phyloP scores from a whole-genome alignment of 2,329 filamentous ascomycete genomes.

The Ceratocystis diversiconidia region DNA sequence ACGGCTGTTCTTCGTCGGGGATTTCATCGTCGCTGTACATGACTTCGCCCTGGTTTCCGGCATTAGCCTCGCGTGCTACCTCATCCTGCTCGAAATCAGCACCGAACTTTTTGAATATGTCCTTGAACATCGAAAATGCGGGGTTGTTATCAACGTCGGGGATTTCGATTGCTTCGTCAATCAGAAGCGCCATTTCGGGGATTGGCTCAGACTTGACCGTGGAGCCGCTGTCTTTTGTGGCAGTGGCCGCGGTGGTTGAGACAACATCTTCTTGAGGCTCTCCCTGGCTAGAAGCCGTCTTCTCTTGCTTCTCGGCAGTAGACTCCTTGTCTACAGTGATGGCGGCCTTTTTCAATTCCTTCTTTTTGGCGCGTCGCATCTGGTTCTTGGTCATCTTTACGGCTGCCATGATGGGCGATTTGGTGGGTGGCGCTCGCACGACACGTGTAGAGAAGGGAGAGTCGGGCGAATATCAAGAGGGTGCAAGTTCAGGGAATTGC shows the following conservation, averaged over 20 bases:
- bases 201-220: constrained; percentile 12
- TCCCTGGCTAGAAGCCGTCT: background rate
- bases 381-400: constrained; percentile 86
- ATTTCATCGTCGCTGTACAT: constrained; percentile 76
- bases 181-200: constrained; percentile 8
- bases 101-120: constrained; percentile 69
- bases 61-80: constrained; percentile 48
- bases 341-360: constrained; percentile 61
- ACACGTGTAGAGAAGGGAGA: background rate
- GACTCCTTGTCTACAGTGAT: background rate
- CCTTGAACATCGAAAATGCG: constrained; percentile 69
- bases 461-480: background rate
- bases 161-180: constrained; percentile 25
- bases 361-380: constrained; percentile 83
- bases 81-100: constrained; percentile 48
- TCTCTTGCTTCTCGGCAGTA: background rate
- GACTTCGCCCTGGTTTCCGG: constrained; percentile 68
- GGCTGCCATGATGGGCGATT: constrained; percentile 40
- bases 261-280: constrained; percentile 13
- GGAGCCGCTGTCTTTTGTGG: background rate
- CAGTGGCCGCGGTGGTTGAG: background rate
- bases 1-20: constrained; percentile 60
- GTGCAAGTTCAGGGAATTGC: background rate
- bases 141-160: constrained; percentile 48
- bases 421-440: background rate